These are phyloP conservation scores for Arthrobotrys sinensis DNA, from an alignment of 2,329 filamentous ascomycete genomes.

Conservation along the genomic window DNA sequence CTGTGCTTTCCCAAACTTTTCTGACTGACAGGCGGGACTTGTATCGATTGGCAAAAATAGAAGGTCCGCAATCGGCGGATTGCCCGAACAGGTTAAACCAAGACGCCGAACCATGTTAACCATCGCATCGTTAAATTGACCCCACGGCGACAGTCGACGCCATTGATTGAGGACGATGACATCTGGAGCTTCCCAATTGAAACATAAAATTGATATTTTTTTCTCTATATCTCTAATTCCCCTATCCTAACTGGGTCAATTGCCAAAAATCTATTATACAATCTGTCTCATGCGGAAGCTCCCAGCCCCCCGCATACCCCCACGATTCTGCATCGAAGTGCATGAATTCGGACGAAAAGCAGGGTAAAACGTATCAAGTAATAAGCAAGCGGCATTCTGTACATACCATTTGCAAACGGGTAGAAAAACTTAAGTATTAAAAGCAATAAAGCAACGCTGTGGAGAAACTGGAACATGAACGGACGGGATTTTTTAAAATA, in stretches of 20 bases:
- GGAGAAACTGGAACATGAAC: slow-evolving; percentile 11
- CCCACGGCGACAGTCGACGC: slow-evolving; percentile 4
- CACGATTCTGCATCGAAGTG: slow-evolving; percentile 33
- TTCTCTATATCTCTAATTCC: slow-evolving; percentile 29
- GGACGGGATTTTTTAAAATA: slow-evolving; percentile 19
- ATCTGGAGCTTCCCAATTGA: slow-evolving; percentile 27
- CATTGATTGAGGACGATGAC: background rate
- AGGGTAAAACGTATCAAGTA: slow-evolving; percentile 27
- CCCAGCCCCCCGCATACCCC: slow-evolving; percentile 28
- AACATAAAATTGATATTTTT: slow-evolving; percentile 28
- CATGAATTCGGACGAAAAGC: slow-evolving; percentile 13
- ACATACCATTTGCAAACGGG: slow-evolving; percentile 36
- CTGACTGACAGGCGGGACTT: background rate
- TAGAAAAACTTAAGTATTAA: slow-evolving; percentile 1
- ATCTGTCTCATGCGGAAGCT: slow-evolving; percentile 39
- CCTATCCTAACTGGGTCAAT: background rate
- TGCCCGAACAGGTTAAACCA: slow-evolving; percentile 43
- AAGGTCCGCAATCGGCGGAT: slow-evolving; percentile 60
- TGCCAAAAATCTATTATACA: slow-evolving; percentile 52
- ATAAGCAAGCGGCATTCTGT: slow-evolving; percentile 39
- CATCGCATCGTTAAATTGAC: slow-evolving; percentile 13
- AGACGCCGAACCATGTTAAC: slow-evolving; percentile 11
- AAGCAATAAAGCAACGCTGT: slow-evolving; percentile 21
- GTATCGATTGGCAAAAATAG: slow-evolving; percentile 42
- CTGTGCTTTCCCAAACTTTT: slow-evolving; percentile 16